Conservation (phyloP, 208 protist species). For the Trypanosomatidae sp. region DNA sequence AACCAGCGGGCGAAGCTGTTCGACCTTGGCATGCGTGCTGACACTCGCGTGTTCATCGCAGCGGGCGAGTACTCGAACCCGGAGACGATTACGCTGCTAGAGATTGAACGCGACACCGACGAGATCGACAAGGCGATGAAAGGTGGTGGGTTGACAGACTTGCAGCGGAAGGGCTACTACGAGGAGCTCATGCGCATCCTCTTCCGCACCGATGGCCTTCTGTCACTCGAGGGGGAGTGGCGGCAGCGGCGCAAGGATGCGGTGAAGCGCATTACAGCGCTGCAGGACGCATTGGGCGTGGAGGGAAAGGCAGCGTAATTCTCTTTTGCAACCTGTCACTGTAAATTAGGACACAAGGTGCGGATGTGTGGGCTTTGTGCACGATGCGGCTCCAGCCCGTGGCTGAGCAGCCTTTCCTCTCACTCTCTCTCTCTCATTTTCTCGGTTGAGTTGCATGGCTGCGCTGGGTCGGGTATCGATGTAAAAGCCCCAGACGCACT, state of each 20-base stretch:
- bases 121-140: constrained; percentile 36
- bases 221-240: constrained; percentile 66
- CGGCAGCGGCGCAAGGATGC: constrained; percentile 50
- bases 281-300: constrained; percentile 68
- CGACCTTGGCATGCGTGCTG: constrained; percentile 47
- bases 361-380: no score
- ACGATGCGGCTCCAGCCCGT: no score
- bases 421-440: no score
- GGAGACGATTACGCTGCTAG: constrained; percentile 55
- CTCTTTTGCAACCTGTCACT: no score
- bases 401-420: no score
- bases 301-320: no score
- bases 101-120: constrained; percentile 56
- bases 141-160: constrained; percentile 19
- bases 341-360: no score
- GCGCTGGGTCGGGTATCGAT: no score
- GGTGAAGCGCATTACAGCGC: constrained; percentile 48
- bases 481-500: no score
- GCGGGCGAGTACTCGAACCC: constrained; percentile 46
- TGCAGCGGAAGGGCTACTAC: constrained; percentile 71
- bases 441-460: no score
- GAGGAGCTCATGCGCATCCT: constrained; percentile 87
- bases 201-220: constrained; percentile 68
- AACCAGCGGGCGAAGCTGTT: constrained; percentile 42
- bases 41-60: constrained; percentile 60